Conservation (phyloP, 371 early-diverging fungal species). For the Mucor circinelloides region DNA sequence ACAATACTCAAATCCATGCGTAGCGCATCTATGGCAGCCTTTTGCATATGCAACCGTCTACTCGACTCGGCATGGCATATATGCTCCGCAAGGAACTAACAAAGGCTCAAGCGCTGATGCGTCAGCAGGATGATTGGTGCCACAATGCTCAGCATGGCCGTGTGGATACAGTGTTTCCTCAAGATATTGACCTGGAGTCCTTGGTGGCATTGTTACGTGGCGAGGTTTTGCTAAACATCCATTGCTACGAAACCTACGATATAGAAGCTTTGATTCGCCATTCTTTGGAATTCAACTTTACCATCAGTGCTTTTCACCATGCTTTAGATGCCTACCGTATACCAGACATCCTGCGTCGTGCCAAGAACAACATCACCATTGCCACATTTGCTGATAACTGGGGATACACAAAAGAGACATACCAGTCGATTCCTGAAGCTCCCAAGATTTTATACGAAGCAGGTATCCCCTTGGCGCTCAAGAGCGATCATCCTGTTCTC, state of each 20-base stretch:
- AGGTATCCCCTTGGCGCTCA: conserved; percentile 71
- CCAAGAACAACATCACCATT: conserved; percentile 65
- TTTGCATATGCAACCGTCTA: conserved; percentile 35
- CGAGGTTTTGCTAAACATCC: conserved; percentile 72
- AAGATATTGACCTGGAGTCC: conserved; percentile 62
- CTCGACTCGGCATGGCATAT: conserved; percentile 70
- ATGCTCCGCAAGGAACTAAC: conserved; percentile 66
- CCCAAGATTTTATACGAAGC: conserved; percentile 67
- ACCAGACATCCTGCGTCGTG: conserved; percentile 70
- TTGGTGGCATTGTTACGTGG: conserved; percentile 72
- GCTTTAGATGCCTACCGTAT: conserved; percentile 79
- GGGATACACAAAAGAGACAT: conserved; percentile 80
- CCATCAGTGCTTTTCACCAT: conserved; percentile 81
- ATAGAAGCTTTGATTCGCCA: conserved; percentile 77
- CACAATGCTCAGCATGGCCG: conserved; percentile 44
- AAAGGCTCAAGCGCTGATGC: conserved; percentile 55
- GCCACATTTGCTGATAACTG: conserved; percentile 75
- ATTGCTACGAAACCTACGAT: conserved; percentile 76
- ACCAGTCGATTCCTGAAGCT: conserved; percentile 59
- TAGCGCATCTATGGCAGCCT: conserved; percentile 32
- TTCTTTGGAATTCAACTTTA: conserved; percentile 76
- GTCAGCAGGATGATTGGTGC: conserved; percentile 83
- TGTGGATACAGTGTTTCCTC: conserved; percentile 62
- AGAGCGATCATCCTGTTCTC: conserved; percentile 80
- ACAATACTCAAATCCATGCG: background rate